phyloP scores from a whole-genome alignment of 176 grass and related monocot species.

The Triticum timopheevii region DNA sequence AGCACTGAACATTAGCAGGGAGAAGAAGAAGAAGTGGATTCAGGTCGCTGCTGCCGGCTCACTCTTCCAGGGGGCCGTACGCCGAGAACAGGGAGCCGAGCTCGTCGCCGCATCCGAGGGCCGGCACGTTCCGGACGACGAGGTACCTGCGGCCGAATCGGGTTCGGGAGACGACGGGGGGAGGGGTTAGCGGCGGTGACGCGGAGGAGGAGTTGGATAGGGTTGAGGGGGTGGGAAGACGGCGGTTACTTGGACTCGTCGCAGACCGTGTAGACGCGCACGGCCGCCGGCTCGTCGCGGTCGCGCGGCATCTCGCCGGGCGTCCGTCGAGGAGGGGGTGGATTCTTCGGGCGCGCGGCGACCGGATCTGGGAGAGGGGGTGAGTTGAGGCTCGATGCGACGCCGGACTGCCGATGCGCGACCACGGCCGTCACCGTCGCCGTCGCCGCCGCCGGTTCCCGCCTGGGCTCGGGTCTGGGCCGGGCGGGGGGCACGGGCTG shows the following conservation, averaged over 20 bases:
- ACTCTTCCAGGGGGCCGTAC: slow-evolving; percentile 84
- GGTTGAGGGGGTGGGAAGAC: neutral
- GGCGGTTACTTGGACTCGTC: slow-evolving; percentile 80
- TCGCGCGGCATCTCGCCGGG: slow-evolving; percentile 55
- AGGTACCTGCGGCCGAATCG: slow-evolving; percentile 58
- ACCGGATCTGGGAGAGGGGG: neutral
- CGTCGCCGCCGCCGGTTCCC: too few species aligned
- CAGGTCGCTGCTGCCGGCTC: neutral
- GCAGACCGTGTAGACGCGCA: slow-evolving; percentile 87
- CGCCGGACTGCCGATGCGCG: neutral
- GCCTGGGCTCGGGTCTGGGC: too few species aligned
- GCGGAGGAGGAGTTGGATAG: neutral
- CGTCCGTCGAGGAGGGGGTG: too few species aligned
- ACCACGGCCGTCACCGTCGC: too few species aligned
- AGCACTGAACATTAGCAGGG: neutral
- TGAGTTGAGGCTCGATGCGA: too few species aligned
- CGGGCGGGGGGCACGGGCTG: too few species aligned
- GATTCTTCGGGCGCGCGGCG: neutral
- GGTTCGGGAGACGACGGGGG: too few species aligned
- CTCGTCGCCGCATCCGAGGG: slow-evolving; percentile 81
- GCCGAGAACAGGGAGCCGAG: slow-evolving; percentile 61
- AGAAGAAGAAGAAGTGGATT: neutral
- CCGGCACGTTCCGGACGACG: slow-evolving; percentile 84
- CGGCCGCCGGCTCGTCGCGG: slow-evolving; percentile 49
- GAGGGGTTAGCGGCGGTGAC: neutral